Base-by-base conservation (phyloP, 148 eudicot genomes). In the Heliamphora exappendiculata region DNA sequence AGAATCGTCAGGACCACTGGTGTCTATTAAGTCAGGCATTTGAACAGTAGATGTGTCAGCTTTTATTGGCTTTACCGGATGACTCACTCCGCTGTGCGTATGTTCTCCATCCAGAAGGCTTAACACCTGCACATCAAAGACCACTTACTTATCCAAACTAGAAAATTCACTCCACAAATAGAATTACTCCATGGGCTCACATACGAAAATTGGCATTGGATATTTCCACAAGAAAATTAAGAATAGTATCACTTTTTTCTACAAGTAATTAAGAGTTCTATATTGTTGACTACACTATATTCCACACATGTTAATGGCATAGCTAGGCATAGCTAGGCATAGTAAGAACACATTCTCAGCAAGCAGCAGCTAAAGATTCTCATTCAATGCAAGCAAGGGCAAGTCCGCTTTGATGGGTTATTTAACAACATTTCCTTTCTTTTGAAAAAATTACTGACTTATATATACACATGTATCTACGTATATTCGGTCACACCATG, bases 1-100 rank as follows among this genome's bases (percentile, higher is more conserved):
- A 39, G 85, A 76, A 83, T 86, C 91, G 79, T 86, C 79, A 58
- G 87, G 74, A 77, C 83, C 89, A 83, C 90, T 84, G 22, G 98
- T 87, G 82, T 94, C 97, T 70, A 94, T 89, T 82, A 94, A 85
- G 76, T 94, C 87, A 6, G 98, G 98, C 89, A 94, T 85, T 75
- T 89, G 90, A 81, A 84, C 62, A 70, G 67, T 41, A 64, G 82
- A 28, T 79, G 79, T 76, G 74, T 81, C 88, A 39, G 80, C 70
- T 77, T 82, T 83, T 67, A 73, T 65, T 42, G 83, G 65, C 72
- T 81, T 92, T 62, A 84, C 88, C 66, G 78, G 83, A 70, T 66
- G 85, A 76, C 78, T 75, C 24, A 68, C 74, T 59, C 79, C 80
- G 62, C 66, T 70, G 76, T 82, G 88, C 66, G 74, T 76, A 62